A percentile compares a stretch with the other conserved stretches of the same genome.
phyloP scores from a whole-genome alignment of 768 basidiomycete genomes.

The Tricholoma bakamatsutake region DNA sequence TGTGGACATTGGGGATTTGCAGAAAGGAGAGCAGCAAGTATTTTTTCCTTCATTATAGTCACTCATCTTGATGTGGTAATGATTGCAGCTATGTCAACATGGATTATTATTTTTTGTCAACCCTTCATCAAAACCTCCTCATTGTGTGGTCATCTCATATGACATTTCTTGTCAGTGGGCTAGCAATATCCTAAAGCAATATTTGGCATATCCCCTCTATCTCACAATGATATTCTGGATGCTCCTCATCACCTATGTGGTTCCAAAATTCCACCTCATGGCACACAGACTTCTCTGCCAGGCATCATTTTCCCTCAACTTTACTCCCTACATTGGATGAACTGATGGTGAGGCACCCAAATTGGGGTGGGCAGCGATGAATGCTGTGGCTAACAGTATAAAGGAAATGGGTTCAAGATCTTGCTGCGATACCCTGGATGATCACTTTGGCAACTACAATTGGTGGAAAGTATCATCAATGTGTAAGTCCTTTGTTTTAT shows the following conservation, averaged over 20 bases:
- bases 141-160: constrained; percentile 16
- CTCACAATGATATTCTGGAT: background rate
- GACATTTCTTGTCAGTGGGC: constrained; percentile 26
- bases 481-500: too few species aligned
- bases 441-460: too few species aligned
- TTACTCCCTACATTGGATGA: constrained; percentile 11
- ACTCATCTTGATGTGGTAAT: background rate
- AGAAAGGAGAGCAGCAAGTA: background rate
- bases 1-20: too few species aligned
- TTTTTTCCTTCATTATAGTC: background rate
- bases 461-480: too few species aligned
- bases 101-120: constrained; percentile 22
- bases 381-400: too few species aligned
- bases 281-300: constrained; percentile 9
- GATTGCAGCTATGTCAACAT: constrained; percentile 13
- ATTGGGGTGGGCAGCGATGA: too few species aligned
- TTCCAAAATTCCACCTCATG: too few species aligned
- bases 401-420: background rate
- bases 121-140: constrained; percentile 8
- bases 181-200: constrained; percentile 13
- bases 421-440: too few species aligned
- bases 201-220: background rate
- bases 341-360: too few species aligned
- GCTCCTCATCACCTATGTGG: background rate
- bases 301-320: constrained; percentile 17